Evolutionary conservation across 1,139 yeast genomes (phyloP), one percentile per base, ranked within the genome.

Genomic region (Taphrina communis): DNA sequence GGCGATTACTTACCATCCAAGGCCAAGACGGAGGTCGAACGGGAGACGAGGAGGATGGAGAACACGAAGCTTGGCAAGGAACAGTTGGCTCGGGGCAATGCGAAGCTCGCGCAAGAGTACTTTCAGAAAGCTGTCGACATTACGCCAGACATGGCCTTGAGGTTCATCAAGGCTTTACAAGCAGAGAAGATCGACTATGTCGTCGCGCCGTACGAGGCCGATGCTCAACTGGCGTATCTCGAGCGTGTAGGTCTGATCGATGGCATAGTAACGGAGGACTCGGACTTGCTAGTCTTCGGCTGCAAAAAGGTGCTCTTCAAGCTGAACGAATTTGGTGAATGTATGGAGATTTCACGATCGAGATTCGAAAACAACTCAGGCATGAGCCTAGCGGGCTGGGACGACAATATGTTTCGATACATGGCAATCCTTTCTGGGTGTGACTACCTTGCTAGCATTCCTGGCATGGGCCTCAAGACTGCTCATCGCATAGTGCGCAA

Each of bases 151-250:
- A 92, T 95, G 95, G 97, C 97, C 4, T 89, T 90, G 74, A 84
- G 91, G 35, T 82, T 94, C 19, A 91, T 93, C 78, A 88, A 88
- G 44, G 88, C 85, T 73, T 82, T 95, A 72, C 87, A 86, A 73
- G 75, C 77, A n/a, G 81, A 83, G 63, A 78, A 80, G 0, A 86
- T 95, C 60, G 83, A 83, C 72, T 94, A 86, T 75, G 85, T 94
- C 19, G 99, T 95, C 9, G 99, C 99, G 0, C 99, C 99, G 0
- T 95, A 92, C 76, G 99, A 95, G 79, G 99, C 99, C 0, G 99
- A 95, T 77, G 90, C 99, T 0, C 99, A 95, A 77, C 85, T 95
- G 88, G 98, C 94, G 7, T 91, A 88, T 75, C 81, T 95, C 63
- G 99, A 94, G 76, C 85, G 86, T 70, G 74, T 80, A 0, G 95